A percentile compares a stretch with the other conserved stretches of the same genome.
Conservation (phyloP, 2,329 filamentous ascomycete genomes). For the Cladosporium sp. region DNA sequence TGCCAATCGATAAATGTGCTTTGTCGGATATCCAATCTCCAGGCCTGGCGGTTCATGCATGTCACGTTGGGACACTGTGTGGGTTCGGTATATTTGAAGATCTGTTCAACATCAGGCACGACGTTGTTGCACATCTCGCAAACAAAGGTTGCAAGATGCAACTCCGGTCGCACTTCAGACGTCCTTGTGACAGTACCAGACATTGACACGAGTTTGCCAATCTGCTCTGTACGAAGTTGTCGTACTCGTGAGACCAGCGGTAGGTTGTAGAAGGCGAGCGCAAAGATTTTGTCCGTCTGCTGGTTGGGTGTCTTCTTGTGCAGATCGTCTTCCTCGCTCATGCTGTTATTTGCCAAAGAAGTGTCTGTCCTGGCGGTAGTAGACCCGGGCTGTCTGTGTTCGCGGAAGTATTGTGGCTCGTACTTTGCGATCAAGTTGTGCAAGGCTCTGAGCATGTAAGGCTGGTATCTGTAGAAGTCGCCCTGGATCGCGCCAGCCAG, state of each 20-base stretch:
- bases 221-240: slow-evolving; percentile 82
- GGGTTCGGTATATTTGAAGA: slow-evolving; percentile 95
- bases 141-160: slow-evolving; percentile 87
- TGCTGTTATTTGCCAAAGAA: slow-evolving; percentile 57
- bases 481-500: slow-evolving; percentile 83
- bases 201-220: slow-evolving; percentile 90
- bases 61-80: slow-evolving; percentile 88
- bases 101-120: slow-evolving; percentile 91
- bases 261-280: slow-evolving; percentile 89
- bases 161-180: slow-evolving; percentile 91
- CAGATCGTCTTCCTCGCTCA: slow-evolving; percentile 60
- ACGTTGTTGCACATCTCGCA: slow-evolving; percentile 86
- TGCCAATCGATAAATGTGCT: slow-evolving; percentile 99
- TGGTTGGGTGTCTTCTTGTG: slow-evolving; percentile 81
- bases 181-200: slow-evolving; percentile 96
- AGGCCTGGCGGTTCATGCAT: slow-evolving; percentile 88
- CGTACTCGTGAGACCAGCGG: slow-evolving; percentile 84
- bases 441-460: slow-evolving; percentile 83
- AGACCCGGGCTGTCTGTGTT: slow-evolving; percentile 81
- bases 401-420: slow-evolving; percentile 89
- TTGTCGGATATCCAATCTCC: slow-evolving; percentile 94
- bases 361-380: slow-evolving; percentile 69
- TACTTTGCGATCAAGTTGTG: slow-evolving; percentile 94
- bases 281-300: slow-evolving; percentile 95
- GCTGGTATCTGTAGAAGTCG: slow-evolving; percentile 93